These are phyloP conservation scores for Talaromyces sp. DNA, from an alignment of 2,329 filamentous ascomycete species.

Conservation along the genomic window DNA sequence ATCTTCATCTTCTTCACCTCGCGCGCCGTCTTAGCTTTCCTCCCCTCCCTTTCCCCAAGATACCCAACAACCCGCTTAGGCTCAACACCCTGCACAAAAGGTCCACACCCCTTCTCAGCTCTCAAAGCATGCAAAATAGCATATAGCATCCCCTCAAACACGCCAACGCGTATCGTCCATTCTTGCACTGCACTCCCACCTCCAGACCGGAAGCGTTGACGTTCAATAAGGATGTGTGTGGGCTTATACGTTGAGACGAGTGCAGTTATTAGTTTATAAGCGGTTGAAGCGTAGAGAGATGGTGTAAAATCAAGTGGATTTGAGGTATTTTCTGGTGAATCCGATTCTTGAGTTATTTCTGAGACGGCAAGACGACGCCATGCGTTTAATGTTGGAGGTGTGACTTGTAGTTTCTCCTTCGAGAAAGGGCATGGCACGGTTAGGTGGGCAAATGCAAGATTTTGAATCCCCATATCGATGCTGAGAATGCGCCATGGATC, in stretches of 20 bases:
- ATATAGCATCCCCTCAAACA: conserved; percentile 80
- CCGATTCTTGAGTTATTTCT: conserved; percentile 17
- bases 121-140: conserved; percentile 64
- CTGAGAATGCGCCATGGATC: conserved; percentile 63
- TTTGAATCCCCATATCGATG: conserved; percentile 83
- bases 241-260: conserved; percentile 58
- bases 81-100: conserved; percentile 53
- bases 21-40: conserved; percentile 12
- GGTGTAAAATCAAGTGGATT: conserved; percentile 54
- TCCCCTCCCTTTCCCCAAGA: conserved; percentile 42
- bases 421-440: conserved; percentile 31
- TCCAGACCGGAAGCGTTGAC: conserved; percentile 66
- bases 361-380: conserved; percentile 48
- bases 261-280: conserved; percentile 57
- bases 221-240: conserved; percentile 71
- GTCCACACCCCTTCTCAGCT: conserved; percentile 36
- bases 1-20: conserved; percentile 61
- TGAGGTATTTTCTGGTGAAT: conserved; percentile 3
- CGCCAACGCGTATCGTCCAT: conserved; percentile 82
- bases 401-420: background rate
- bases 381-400: conserved; percentile 32
- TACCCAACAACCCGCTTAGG: conserved; percentile 61
- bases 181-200: conserved; percentile 69
- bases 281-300: conserved; percentile 55
- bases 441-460: conserved; percentile 73